Base-by-base conservation (phyloP, 2,329 filamentous ascomycete genomes). In the Paraphaeosphaeria minitans region DNA sequence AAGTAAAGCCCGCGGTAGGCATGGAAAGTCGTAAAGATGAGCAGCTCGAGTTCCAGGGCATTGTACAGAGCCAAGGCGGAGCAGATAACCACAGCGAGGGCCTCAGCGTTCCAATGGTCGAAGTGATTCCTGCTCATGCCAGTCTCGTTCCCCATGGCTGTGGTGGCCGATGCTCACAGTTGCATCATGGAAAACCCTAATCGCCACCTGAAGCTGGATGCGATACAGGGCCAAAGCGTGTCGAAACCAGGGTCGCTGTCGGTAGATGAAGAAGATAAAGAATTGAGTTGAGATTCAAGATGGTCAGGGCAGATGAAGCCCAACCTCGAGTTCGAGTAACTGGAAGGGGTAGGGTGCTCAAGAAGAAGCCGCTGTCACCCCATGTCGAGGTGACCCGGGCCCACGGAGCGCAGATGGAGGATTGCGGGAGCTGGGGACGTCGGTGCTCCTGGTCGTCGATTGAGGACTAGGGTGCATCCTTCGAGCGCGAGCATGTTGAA, bases 1-100 rank as follows among this genome's bases (percentile, higher is more conserved):
- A 81, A 82, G 64, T 82, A 82, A 19, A 79, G 71, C 0, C 80
- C 80, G 12, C 70, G 67, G 53, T 78, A 80, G 14, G 70, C 68
- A 42, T 78, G 78, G 72, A 82, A 82, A 39, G 77, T 80, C 39
- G 79, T 64, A 60, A 80, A 75, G 55, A 81, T 74, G 54, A 80
- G 75, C 24, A 80, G 66, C 31, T 78, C 70, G 21, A 82, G 68
- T 60, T 82, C 79, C 29, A 79, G 56, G 12, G 70, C 67, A 56
- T 74, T 74, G 64, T 76, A 78, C 22, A 75, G 63, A 8, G 67
- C 60, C 12, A 70, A 56, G 9, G 60, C 55, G 5, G 65, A 65
- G 51, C 63, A 65, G 39, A 65, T 53, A 54, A 61, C 58, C 2
- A 67, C 80, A 16, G 80, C 75, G 56, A 84, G 78, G 10, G 79